A percentile compares a stretch with the other conserved stretches of the same genome.
Conservation (phyloP, 2,329 filamentous ascomycete genomes). For the Fusarium anguioides region DNA sequence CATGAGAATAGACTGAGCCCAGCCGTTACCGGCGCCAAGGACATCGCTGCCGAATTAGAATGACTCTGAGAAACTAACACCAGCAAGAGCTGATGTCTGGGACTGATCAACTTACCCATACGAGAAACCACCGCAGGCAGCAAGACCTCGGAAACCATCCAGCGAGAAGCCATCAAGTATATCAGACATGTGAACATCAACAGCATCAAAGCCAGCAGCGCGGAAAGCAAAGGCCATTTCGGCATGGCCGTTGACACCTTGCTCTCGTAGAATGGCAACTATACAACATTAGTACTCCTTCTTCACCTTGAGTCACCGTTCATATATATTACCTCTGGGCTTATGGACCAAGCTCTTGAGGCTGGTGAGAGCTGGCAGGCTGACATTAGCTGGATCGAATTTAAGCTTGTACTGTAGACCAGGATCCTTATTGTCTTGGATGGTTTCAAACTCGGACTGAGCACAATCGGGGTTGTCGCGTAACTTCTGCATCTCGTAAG, state of each 20-base stretch:
- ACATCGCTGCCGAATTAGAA: constrained; percentile 59
- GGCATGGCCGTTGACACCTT: constrained; percentile 94
- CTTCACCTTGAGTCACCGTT: constrained; percentile 5
- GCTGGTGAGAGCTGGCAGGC: constrained; percentile 68
- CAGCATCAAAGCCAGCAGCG: constrained; percentile 87
- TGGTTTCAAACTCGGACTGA: constrained; percentile 81
- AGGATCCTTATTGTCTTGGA: constrained; percentile 80
- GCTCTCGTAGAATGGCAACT: constrained; percentile 93
- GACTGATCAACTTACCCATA: constrained; percentile 68
- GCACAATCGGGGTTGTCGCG: constrained; percentile 90
- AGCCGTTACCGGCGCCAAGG: constrained; percentile 92
- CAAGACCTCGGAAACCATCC: constrained; percentile 84
- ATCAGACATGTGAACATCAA: constrained; percentile 98
- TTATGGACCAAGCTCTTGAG: constrained; percentile 64
- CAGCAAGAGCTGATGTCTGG: no score
- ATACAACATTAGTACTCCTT: constrained; percentile 68
- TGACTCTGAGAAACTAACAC: neutral
- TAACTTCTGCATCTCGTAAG: constrained; percentile 88
- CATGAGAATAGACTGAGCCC: constrained; percentile 92
- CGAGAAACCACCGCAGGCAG: constrained; percentile 96
- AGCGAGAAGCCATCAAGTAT: constrained; percentile 84
- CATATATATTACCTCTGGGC: constrained; percentile 56
- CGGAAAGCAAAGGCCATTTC: constrained; percentile 98
- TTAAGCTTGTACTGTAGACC: constrained; percentile 87
- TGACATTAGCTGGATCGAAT: constrained; percentile 82